Percentiles rank a stretch among this genome's conserved stretches.
phyloP scores from a whole-genome alignment of 257 asterid genomes.

The Fraxinus americana region DNA sequence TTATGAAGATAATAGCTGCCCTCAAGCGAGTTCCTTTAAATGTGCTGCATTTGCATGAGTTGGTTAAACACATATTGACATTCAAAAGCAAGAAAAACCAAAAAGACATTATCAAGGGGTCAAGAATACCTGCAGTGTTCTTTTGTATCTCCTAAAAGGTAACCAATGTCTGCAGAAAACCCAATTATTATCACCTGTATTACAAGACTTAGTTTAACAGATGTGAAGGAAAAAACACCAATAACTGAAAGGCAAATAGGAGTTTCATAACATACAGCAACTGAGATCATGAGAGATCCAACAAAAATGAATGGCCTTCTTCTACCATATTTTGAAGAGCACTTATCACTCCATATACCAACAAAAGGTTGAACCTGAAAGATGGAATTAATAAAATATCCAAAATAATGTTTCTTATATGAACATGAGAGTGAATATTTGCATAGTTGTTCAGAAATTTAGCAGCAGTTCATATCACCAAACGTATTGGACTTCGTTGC shows the following conservation, averaged over 20 bases:
- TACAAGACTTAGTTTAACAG: slow-evolving; percentile 43
- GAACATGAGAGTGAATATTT: not conserved
- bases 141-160: slow-evolving; percentile 86
- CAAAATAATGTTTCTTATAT: not conserved
- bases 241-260: slow-evolving; percentile 16
- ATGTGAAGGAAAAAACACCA: slow-evolving; percentile 21
- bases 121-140: slow-evolving; percentile 93
- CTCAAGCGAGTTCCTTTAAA: slow-evolving; percentile 95
- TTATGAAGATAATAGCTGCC: slow-evolving; percentile 84
- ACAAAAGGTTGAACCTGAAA: slow-evolving; percentile 99
- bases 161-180: slow-evolving; percentile 99
- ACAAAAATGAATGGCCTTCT: slow-evolving; percentile 84
- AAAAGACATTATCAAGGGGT: slow-evolving; percentile 21
- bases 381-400: slow-evolving; percentile 17
- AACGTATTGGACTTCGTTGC: slow-evolving; percentile 4
- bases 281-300: slow-evolving; percentile 84
- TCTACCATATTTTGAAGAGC: slow-evolving; percentile 87
- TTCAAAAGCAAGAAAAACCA: slow-evolving; percentile 22
- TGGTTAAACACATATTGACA: slow-evolving; percentile 29
- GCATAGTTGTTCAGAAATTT: not conserved
- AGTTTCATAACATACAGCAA: slow-evolving; percentile 49
- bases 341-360: slow-evolving; percentile 97
- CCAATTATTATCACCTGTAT: slow-evolving; percentile 92
- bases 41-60: slow-evolving; percentile 69
- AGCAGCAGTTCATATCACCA: slow-evolving; percentile 7